phyloP scores from a whole-genome alignment of 2,329 filamentous ascomycete genomes.

The Fusarium miscanthi region DNA sequence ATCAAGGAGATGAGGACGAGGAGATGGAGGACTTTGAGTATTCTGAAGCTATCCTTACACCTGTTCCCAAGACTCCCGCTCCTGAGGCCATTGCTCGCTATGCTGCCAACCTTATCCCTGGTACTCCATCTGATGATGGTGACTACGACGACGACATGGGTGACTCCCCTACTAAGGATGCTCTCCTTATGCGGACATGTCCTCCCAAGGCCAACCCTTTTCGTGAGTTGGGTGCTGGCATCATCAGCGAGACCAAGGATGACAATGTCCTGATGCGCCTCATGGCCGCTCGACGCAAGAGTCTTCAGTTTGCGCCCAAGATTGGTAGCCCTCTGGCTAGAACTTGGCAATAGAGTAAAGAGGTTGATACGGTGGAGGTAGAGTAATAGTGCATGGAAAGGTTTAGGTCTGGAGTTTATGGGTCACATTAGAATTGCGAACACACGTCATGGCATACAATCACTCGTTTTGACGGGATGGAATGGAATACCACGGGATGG shows the following conservation, averaged over 20 bases:
- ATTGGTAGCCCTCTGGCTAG: constrained; percentile 76
- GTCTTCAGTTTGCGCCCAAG: constrained; percentile 80
- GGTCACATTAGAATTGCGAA: constrained; percentile 24
- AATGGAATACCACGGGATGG: constrained; percentile 40
- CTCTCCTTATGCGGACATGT: constrained; percentile 63
- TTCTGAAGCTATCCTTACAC: constrained; percentile 61
- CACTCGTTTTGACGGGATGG: constrained; percentile 39
- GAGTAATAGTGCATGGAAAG: constrained; percentile 29
- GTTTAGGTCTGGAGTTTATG: constrained; percentile 28
- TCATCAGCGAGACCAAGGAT: constrained; percentile 64
- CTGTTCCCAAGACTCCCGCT: constrained; percentile 68
- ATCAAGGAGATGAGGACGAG: constrained; percentile 53
- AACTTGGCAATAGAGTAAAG: constrained; percentile 56
- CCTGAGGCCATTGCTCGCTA: constrained; percentile 65
- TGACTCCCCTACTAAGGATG: constrained; percentile 49
- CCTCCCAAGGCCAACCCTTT: constrained; percentile 60
- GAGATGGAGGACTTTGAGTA: constrained; percentile 56
- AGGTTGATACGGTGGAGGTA: background rate
- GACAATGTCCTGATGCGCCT: constrained; percentile 69
- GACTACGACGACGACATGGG: constrained; percentile 42
- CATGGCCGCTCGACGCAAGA: constrained; percentile 80
- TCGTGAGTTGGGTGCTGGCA: constrained; percentile 55
- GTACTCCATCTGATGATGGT: constrained; percentile 55
- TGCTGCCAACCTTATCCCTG: constrained; percentile 60
- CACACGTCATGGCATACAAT: constrained; percentile 31